Evolutionary conservation across 352 stramenopile species (phyloP).

Genomic region (Phytophthora rubi): DNA sequence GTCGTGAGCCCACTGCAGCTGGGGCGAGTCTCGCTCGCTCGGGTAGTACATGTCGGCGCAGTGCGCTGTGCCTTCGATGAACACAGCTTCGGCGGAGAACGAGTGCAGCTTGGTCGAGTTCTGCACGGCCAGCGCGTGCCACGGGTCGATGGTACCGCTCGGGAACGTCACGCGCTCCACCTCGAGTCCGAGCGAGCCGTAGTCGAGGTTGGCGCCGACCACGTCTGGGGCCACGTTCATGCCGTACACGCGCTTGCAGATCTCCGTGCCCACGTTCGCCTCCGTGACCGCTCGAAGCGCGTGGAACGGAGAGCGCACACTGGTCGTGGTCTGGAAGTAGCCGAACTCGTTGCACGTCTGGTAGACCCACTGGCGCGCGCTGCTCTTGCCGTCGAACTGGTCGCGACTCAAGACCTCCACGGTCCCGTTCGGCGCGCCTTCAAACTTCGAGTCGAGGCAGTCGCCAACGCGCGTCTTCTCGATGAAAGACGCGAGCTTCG

Average conservation of each 20-base stretch:
- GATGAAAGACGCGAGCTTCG: constrained; percentile 67
- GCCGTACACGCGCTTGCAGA: constrained; percentile 87
- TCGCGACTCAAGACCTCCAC: constrained; percentile 68
- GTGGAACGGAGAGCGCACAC: constrained; percentile 64
- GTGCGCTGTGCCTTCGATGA: constrained; percentile 84
- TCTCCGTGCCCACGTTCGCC: constrained; percentile 69
- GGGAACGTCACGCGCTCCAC: constrained; percentile 84
- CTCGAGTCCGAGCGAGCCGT: constrained; percentile 77
- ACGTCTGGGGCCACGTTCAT: constrained; percentile 69
- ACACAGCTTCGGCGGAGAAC: constrained; percentile 60
- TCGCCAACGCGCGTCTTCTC: constrained; percentile 54
- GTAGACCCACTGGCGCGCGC: constrained; percentile 85
- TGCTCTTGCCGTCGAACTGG: constrained; percentile 74
- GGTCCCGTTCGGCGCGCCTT: constrained; percentile 67
- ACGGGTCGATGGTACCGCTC: constrained; percentile 86
- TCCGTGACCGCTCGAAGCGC: constrained; percentile 73
- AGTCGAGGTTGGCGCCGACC: constrained; percentile 71
- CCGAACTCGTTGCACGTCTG: constrained; percentile 92
- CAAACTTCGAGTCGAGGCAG: constrained; percentile 84
- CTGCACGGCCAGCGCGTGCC: constrained; percentile 81
- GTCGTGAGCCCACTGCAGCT: constrained; percentile 71
- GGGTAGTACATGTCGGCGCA: constrained; percentile 88
- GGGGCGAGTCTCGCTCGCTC: constrained; percentile 50
- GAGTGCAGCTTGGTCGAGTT: constrained; percentile 71
- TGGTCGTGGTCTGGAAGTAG: constrained; percentile 85